phyloP scores from a whole-genome alignment of 257 asterid species.

The Capsicum rhomboideum region DNA sequence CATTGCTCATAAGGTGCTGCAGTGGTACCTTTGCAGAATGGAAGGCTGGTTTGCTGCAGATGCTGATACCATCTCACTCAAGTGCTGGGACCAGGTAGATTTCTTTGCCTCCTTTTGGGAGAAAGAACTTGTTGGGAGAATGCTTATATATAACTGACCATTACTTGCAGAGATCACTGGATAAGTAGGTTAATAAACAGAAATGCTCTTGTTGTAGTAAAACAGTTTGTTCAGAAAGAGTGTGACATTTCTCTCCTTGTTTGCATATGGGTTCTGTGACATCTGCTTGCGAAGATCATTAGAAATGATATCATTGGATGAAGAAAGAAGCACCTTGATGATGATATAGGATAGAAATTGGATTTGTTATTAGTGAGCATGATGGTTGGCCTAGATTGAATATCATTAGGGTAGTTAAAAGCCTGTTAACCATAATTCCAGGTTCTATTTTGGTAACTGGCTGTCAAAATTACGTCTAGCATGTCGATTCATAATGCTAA shows the following conservation, averaged over 20 bases:
- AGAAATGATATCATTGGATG: not conserved
- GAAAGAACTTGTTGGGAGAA: not conserved
- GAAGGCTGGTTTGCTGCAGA: constrained; percentile 99
- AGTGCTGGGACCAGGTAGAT: constrained; percentile 88
- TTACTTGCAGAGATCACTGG: not conserved
- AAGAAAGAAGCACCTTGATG: not conserved
- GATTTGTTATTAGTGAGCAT: not conserved
- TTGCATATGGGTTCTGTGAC: not conserved
- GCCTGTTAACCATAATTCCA: not conserved
- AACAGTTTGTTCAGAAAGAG: not conserved
- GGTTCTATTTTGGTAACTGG: not conserved
- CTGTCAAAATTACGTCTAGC: not conserved
- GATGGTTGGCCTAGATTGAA: not conserved
- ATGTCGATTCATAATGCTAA: not conserved
- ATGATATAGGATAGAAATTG: not conserved
- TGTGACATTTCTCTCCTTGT: not conserved
- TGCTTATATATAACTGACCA: not conserved
- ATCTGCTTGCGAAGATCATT: not conserved
- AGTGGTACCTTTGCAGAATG: constrained; percentile 97
- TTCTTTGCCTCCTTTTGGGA: not conserved
- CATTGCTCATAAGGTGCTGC: constrained; percentile 68
- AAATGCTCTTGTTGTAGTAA: not conserved
- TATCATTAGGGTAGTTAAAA: not conserved
- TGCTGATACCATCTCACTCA: constrained; percentile 86
- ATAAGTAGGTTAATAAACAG: not conserved